Evolutionary conservation across 2,329 filamentous ascomycete genomes (phyloP).

Genomic region (Plenodomus lindquistii): DNA sequence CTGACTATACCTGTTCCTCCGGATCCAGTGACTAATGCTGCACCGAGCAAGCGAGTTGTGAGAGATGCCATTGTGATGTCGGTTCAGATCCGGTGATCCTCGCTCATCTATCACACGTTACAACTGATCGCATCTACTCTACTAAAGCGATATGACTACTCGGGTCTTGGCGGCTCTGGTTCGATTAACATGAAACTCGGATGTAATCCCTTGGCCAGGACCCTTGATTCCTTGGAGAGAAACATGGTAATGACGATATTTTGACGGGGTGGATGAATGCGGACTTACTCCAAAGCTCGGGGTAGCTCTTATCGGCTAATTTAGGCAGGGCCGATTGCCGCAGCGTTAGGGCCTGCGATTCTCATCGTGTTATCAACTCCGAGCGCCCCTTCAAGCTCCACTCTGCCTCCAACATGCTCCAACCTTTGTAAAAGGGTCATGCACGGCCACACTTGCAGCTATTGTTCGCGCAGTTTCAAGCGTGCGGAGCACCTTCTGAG

Average conservation of each 20-base stretch:
- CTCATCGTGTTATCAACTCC: background rate
- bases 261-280: background rate
- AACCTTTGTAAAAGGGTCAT: slow-evolving; percentile 10
- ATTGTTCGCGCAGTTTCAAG: slow-evolving; percentile 35
- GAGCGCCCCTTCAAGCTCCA: slow-evolving; percentile 10
- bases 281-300: background rate
- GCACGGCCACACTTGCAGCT: slow-evolving; percentile 31
- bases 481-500: slow-evolving; percentile 36
- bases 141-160: background rate
- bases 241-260: slow-evolving; percentile 1
- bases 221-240: too few relatives aligned
- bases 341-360: background rate
- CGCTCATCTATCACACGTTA: background rate
- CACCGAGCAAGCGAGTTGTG: slow-evolving; percentile 26
- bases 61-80: slow-evolving; percentile 13
- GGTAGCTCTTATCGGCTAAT: slow-evolving; percentile 4
- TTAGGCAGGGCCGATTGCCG: slow-evolving; percentile 1
- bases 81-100: background rate
- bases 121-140: background rate
- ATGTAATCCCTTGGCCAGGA: too few relatives aligned
- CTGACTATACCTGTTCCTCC: slow-evolving; percentile 34
- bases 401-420: slow-evolving; percentile 19
- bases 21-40: slow-evolving; percentile 41
- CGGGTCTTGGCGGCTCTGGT: background rate
- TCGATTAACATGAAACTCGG: too few relatives aligned